Base-by-base conservation (phyloP, 768 basidiomycete species). In the Russula sp. region DNA sequence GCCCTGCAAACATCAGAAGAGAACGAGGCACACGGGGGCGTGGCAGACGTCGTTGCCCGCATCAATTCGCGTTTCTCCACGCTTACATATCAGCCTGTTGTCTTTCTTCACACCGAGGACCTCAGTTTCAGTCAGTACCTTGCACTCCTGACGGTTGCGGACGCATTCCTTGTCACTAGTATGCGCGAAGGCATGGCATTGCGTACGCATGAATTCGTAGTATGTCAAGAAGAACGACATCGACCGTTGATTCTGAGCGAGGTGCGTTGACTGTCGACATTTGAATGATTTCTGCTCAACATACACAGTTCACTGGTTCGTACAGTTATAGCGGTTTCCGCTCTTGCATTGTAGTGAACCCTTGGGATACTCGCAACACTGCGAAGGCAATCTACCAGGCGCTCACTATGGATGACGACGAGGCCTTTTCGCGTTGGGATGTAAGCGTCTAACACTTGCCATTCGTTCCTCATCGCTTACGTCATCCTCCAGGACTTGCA, bases 171-270 rank as follows among this genome's bases (percentile, higher is more conserved):
- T 66, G 87, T 91, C 22, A 89, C 89, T 6, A 89, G 87, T 71
- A 75, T 94, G 73, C 78, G 92, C 2, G 92, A 94, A 73, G 92
- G 92, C 0, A 94, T 94, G 92, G 91, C 91, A 10, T 74, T 93
- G 55, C 78, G 81, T 51, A 86, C 87, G 2, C 89, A 91, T 70
- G 89, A 92, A 72, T 92, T 84, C 70, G 89, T 94, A 11, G 89
- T 91, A 72, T 93, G 90, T 69, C 92, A 93, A 71, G 87, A 89
- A 69, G 84, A 72, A 57, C 70, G 79, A 56, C 79, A 82, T 64
- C 76, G 90, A 57, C 87, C 89, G 0, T 80, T 94, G 35, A 85
- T 94, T 64, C 71, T 93, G 63, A 91, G 88, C 70, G 91, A 92
- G 78, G 87, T 87, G 51, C 7, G 80, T 73, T 47, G 49, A 62